A percentile compares a stretch with the other conserved stretches of the same genome.
These are phyloP conservation scores for Cicer arietinum DNA, from an alignment of 306 rosid genomes.

Conservation along the genomic window DNA sequence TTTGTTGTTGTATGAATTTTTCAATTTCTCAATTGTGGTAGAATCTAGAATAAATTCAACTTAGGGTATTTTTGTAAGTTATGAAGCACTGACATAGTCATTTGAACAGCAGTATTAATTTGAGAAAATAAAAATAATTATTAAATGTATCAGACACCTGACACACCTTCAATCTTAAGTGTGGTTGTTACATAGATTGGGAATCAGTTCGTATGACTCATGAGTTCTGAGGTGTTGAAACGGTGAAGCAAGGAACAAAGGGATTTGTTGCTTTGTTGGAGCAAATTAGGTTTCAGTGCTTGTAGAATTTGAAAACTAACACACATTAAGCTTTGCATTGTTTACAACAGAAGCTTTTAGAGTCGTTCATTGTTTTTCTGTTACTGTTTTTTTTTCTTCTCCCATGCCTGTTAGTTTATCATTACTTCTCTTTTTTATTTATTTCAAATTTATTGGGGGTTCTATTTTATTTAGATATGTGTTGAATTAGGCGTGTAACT, in stretches of 20 bases:
- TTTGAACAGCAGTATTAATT: no score
- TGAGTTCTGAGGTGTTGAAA: not conserved
- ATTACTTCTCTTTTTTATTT: not conserved
- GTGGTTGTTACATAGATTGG: no score
- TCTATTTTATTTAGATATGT: conserved; percentile 29
- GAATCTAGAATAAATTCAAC: conserved; percentile 12
- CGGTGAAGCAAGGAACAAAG: not conserved
- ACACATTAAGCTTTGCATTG: no score
- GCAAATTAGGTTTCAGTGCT: no score
- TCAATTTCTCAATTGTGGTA: not conserved
- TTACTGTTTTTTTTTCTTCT: conserved; percentile 3
- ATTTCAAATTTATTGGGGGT: not conserved
- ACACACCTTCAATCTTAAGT: no score
- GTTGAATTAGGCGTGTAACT: conserved; percentile 29
- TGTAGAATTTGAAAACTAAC: no score
- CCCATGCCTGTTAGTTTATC: conserved; percentile 2
- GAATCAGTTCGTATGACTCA: not conserved
- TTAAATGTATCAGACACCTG: no score
- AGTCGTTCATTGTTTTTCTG: conserved; percentile 3
- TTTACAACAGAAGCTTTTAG: conserved; percentile 27
- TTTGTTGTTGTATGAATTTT: not conserved
- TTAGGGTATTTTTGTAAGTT: not conserved
- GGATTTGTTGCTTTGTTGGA: no score
- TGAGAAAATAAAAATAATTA: no score
- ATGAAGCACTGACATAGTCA: no score